These are phyloP conservation scores for Uronychia setigera DNA, from an alignment of 73 alveolate species.

Conservation along the genomic window DNA sequence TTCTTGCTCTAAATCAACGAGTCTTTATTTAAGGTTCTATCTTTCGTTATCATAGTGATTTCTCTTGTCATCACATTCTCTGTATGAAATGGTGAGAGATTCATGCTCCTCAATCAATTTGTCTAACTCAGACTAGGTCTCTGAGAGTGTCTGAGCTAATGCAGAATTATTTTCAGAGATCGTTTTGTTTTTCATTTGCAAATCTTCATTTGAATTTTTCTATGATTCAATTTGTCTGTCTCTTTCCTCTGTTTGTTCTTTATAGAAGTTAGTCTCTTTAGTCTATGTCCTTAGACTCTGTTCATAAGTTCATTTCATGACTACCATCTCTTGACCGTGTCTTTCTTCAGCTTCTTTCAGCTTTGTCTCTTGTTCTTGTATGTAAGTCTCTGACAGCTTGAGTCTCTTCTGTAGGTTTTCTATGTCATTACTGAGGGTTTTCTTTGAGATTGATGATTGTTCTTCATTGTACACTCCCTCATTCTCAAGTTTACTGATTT, in stretches of 20 bases:
- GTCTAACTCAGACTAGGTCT: background rate
- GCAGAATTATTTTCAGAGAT: background rate
- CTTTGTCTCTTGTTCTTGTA: background rate
- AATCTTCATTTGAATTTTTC: background rate
- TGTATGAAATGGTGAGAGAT: background rate
- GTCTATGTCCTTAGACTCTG: background rate
- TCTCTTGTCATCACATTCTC: background rate
- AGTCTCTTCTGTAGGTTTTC: background rate
- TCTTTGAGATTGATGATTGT: background rate
- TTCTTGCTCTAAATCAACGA: background rate
- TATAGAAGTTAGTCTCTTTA: background rate
- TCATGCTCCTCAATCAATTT: background rate
- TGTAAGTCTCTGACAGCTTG: background rate
- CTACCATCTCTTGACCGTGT: background rate
- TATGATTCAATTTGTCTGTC: background rate
- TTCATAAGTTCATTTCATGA: background rate
- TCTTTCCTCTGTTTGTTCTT: background rate
- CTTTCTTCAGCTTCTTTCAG: background rate
- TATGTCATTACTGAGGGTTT: background rate
- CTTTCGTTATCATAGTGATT: background rate
- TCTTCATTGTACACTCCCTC: background rate
- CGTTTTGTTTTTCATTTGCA: background rate
- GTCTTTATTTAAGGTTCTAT: background rate
- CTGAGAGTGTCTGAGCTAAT: background rate
- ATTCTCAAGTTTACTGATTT: background rate